Evolutionary conservation across 192 early-diverging fungal genomes (phyloP).

Genomic region (Linnemannia schmuckeri): DNA sequence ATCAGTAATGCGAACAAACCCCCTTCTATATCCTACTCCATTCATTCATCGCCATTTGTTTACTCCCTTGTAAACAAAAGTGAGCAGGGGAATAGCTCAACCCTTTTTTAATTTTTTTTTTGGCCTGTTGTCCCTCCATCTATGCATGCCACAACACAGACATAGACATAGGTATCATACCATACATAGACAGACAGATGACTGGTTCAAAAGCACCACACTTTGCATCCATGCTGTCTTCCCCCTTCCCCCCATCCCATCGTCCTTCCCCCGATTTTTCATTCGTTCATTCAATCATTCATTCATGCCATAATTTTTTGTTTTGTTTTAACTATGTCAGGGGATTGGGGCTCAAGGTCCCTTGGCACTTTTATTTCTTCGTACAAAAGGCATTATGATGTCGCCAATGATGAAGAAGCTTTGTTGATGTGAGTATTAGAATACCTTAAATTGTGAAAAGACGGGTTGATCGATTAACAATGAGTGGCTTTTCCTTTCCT

Average conservation of each 20-base stretch:
- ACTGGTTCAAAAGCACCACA: neutral
- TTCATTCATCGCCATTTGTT: neutral
- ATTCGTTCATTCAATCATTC: neutral
- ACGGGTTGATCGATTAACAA: neutral
- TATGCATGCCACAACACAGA: constrained; percentile 6
- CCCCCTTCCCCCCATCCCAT: neutral
- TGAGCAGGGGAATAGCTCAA: neutral
- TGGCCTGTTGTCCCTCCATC: neutral
- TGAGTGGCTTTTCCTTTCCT: neutral
- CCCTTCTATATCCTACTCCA: neutral
- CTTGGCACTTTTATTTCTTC: neutral
- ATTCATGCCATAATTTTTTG: neutral
- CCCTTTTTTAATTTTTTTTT: neutral
- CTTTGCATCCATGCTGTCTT: neutral
- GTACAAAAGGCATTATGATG: neutral
- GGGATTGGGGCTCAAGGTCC: too few relatives aligned
- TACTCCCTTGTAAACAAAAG: neutral
- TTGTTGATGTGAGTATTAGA: neutral
- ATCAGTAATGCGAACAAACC: neutral
- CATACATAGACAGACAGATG: neutral
- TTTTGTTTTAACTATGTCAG: neutral
- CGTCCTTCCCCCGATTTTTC: neutral
- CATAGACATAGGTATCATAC: neutral
- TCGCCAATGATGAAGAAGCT: neutral
- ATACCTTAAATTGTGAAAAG: neutral